These are phyloP conservation scores for Globisporangium cederbergense DNA, from an alignment of 352 stramenopile genomes.

Conservation along the genomic window DNA sequence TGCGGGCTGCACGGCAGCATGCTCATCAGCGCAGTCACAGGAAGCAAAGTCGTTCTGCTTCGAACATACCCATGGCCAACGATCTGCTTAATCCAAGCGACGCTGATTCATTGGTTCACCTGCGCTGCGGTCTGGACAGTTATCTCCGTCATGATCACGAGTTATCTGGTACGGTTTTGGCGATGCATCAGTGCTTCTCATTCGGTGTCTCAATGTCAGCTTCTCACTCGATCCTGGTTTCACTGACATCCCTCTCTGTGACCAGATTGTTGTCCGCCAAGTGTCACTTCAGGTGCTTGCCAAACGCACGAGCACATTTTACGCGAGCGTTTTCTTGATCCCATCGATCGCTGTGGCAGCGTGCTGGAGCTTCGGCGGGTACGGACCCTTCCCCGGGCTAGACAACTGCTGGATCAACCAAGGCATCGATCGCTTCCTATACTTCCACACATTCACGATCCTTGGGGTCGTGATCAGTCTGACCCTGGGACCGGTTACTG, in stretches of 20 bases:
- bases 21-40: slow-evolving; percentile 27
- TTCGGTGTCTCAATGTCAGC: not conserved
- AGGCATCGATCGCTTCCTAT: slow-evolving; percentile 24
- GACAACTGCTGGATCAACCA: slow-evolving; percentile 38
- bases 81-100: slow-evolving; percentile 26
- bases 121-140: slow-evolving; percentile 34
- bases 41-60: slow-evolving; percentile 24
- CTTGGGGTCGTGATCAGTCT: slow-evolving; percentile 20
- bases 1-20: slow-evolving; percentile 27
- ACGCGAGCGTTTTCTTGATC: slow-evolving; percentile 21
- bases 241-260: not conserved
- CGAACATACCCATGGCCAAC: slow-evolving; percentile 20
- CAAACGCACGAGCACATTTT: slow-evolving; percentile 19
- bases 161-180: slow-evolving; percentile 15
- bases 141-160: slow-evolving; percentile 20
- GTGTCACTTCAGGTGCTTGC: slow-evolving; percentile 20
- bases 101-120: slow-evolving; percentile 30
- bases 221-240: not conserved
- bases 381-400: slow-evolving; percentile 27
- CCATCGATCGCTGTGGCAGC: slow-evolving; percentile 19
- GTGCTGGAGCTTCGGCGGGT: slow-evolving; percentile 27
- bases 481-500: slow-evolving; percentile 17
- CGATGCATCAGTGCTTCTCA: not conserved
- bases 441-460: slow-evolving; percentile 34
- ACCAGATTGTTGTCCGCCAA: slow-evolving; percentile 27